Evolutionary conservation across 1,284 basidiomycete species (phyloP), one percentile per base, ranked within the genome.

Genomic region (Trametes sp.): DNA sequence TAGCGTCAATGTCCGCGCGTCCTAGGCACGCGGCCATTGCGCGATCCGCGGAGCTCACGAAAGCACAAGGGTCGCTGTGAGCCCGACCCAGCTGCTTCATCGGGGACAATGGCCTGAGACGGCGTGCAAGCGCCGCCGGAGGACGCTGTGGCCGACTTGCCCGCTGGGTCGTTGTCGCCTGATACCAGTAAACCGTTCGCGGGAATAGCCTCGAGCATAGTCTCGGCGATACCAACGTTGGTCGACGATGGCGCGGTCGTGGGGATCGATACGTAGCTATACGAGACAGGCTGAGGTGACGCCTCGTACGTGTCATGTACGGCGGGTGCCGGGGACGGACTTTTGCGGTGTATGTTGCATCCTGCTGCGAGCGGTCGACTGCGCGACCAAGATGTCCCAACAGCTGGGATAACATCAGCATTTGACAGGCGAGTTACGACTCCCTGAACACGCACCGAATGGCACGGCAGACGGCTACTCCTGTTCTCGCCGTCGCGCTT

Each of bases 41-140:
- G 55, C 48, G 59, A 61, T 14, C 59, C 33, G 26, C 63, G 59
- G 4, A 61, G 33, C 45, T 29, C 57, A 29, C 50, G 42, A 49
- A 59, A 38, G 44, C 54, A 48, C 9, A 45, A 28, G 7, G 54
- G 54, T 21, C 59, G 26, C 9, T 28, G 50, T 31, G 42, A 53
- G 29, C 31, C 31, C 11, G n/a, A n/a, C n/a, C n/a, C n/a, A n/a
- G n/a, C n/a, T n/a, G n/a, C n/a, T n/a, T n/a, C n/a, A n/a, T n/a
- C n/a, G n/a, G n/a, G n/a, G n/a, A n/a, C n/a, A n/a, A n/a, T n/a
- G n/a, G n/a, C n/a, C n/a, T n/a, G n/a, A n/a, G n/a, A n/a, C n/a
- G n/a, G n/a, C n/a, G n/a, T n/a, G n/a, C n/a, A n/a, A n/a, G n/a
- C n/a, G n/a, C n/a, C n/a, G n/a, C n/a, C 19, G 42, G 19, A 4